A percentile compares a stretch with the other conserved stretches of the same genome.
These are phyloP conservation scores for Hydrangea macrophylla DNA, from an alignment of 148 eudicot species.

Conservation along the genomic window DNA sequence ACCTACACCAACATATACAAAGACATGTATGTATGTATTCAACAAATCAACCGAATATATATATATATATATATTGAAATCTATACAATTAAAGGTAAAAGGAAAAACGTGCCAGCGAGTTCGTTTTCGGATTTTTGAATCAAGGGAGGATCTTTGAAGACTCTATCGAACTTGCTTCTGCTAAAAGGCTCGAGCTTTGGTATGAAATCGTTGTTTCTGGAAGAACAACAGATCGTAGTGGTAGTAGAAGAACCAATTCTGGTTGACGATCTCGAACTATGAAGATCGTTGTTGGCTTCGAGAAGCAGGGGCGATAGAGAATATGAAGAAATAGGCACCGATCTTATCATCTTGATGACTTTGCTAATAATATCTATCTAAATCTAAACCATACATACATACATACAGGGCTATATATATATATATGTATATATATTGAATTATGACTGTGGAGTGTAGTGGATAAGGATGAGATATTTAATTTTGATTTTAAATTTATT, in stretches of 20 bases:
- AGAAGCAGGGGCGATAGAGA: constrained; percentile 10
- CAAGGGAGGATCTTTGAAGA: constrained; percentile 59
- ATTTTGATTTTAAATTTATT: too few relatives aligned
- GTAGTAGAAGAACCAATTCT: constrained; percentile 14
- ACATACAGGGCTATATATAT: background rate
- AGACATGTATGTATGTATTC: too few relatives aligned
- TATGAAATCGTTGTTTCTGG: constrained; percentile 29
- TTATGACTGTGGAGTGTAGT: background rate
- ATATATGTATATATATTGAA: background rate
- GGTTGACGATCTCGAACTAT: constrained; percentile 11
- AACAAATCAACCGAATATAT: too few relatives aligned
- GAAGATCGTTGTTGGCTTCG: constrained; percentile 15
- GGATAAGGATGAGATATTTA: constrained; percentile 49
- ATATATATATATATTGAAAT: too few relatives aligned
- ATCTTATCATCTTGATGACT: constrained; percentile 24
- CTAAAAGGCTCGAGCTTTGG: constrained; percentile 82
- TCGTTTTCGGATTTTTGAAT: constrained; percentile 60
- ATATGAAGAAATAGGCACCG: constrained; percentile 16
- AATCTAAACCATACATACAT: background rate
- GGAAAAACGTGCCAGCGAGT: constrained; percentile 45
- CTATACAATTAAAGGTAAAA: background rate
- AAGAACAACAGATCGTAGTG: constrained; percentile 32
- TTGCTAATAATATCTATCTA: too few relatives aligned
- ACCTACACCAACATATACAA: background rate
- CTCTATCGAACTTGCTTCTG: constrained; percentile 59